These are phyloP conservation scores for Trichothecium sympodiale DNA, from an alignment of 2,329 filamentous ascomycete genomes.

Conservation along the genomic window DNA sequence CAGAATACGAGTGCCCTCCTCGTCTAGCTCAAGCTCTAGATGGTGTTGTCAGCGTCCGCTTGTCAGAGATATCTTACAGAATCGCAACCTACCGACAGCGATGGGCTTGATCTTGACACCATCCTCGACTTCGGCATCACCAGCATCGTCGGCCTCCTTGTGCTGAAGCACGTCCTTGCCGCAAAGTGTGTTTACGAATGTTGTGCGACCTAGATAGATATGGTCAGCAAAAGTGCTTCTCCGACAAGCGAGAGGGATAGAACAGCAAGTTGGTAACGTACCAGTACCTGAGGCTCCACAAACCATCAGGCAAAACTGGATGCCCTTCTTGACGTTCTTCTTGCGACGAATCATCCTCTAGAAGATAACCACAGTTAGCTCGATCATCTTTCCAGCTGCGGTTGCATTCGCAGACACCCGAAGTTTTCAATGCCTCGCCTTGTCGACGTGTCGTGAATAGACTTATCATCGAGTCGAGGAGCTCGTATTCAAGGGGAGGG, in stretches of 20 bases:
- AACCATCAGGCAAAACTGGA: conserved; percentile 99
- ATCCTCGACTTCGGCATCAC: conserved; percentile 83
- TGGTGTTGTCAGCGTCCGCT: conserved; percentile 1
- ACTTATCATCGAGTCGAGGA: conserved; percentile 1
- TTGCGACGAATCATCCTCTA: conserved; percentile 97
- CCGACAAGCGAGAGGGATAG: conserved; percentile 2
- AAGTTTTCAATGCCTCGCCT: conserved; percentile 2
- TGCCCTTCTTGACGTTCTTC: conserved; percentile 99
- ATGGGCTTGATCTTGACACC: conserved; percentile 98
- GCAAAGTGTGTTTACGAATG: conserved; percentile 98
- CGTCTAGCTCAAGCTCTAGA: conserved; percentile 84
- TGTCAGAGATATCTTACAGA: not conserved
- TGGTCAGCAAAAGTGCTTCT: not conserved
- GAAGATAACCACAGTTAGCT: too few relatives aligned
- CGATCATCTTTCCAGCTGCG: conserved; percentile 14
- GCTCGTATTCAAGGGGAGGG: conserved; percentile 2
- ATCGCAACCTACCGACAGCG: conserved; percentile 63
- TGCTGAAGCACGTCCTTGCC: conserved; percentile 82
- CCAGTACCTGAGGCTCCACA: conserved; percentile 97
- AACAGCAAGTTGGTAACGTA: conserved; percentile 33
- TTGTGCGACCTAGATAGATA: conserved; percentile 65
- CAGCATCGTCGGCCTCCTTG: conserved; percentile 88
- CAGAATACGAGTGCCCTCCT: conserved; percentile 96
- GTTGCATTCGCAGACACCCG: too few relatives aligned
- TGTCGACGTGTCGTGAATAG: too few relatives aligned